A percentile compares a stretch with the other conserved stretches of the same genome.
phyloP scores from a whole-genome alignment of 495 filamentous ascomycete genomes.

The Pseudevernia furfuracea region DNA sequence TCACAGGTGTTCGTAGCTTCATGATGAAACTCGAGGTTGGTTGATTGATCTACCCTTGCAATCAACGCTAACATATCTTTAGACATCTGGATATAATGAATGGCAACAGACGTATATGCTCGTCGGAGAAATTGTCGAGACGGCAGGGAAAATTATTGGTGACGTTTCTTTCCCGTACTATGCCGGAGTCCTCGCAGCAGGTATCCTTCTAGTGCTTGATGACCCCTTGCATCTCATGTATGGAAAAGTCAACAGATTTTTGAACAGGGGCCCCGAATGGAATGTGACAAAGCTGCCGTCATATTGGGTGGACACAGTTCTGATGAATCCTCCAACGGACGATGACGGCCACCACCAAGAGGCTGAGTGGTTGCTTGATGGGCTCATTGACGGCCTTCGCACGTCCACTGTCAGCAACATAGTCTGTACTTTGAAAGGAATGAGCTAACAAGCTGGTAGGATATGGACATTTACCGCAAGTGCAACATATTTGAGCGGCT shows the following conservation, averaged over 20 bases:
- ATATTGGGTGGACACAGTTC: slow-evolving; percentile 62
- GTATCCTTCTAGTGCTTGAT: slow-evolving; percentile 56
- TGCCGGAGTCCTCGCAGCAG: slow-evolving; percentile 63
- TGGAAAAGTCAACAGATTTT: slow-evolving; percentile 75
- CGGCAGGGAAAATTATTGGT: slow-evolving; percentile 48
- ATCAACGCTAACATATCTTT: slow-evolving; percentile 18
- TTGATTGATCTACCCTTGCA: slow-evolving; percentile 3
- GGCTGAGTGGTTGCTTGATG: slow-evolving; percentile 71
- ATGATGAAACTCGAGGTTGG: slow-evolving; percentile 54
- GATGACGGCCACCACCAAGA: slow-evolving; percentile 71
- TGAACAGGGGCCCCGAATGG: slow-evolving; percentile 70
- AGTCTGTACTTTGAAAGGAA: background rate
- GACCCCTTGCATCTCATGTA: slow-evolving; percentile 81
- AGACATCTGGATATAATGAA: slow-evolving; percentile 63
- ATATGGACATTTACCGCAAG: slow-evolving; percentile 77
- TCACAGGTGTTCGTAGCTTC: slow-evolving; percentile 56
- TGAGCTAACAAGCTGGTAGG: slow-evolving; percentile 33
- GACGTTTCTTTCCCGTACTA: slow-evolving; percentile 60
- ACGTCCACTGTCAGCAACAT: slow-evolving; percentile 42
- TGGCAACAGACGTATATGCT: slow-evolving; percentile 69
- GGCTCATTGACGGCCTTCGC: slow-evolving; percentile 62
- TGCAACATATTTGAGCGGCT: slow-evolving; percentile 72
- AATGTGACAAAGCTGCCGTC: slow-evolving; percentile 62
- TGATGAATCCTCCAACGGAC: slow-evolving; percentile 59
- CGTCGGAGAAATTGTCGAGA: slow-evolving; percentile 69